Percentiles rank a stretch among this genome's conserved stretches.
phyloP scores from a whole-genome alignment of 805 yeast species.

The Candida ulmi region DNA sequence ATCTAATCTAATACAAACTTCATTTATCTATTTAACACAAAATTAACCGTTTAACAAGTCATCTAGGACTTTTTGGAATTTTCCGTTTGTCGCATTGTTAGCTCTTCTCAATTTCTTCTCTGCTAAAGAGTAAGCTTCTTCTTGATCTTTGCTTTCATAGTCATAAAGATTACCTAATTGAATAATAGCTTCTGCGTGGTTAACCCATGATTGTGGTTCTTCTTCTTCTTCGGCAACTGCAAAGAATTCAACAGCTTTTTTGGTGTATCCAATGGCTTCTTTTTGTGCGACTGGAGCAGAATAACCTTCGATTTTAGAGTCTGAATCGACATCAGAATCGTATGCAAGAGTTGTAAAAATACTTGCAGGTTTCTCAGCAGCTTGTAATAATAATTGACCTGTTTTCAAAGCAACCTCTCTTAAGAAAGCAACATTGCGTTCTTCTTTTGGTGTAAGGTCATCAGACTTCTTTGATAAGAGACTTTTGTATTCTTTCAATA shows the following conservation, averaged over 20 bases:
- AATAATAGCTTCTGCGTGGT: constrained; percentile 81
- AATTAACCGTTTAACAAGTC: constrained; percentile 31
- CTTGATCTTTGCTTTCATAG: constrained; percentile 62
- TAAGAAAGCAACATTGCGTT: constrained; percentile 23
- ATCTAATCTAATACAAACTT: too few species aligned
- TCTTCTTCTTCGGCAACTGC: constrained; percentile 58
- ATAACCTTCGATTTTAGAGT: constrained; percentile 18
- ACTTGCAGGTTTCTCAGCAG: constrained; percentile 56
- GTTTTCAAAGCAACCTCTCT: constrained; percentile 41
- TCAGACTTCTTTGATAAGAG: constrained; percentile 10
- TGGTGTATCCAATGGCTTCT: constrained; percentile 42
- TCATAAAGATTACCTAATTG: constrained; percentile 71
- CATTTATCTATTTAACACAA: too few species aligned
- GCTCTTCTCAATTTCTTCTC: constrained; percentile 64
- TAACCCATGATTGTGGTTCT: constrained; percentile 77
- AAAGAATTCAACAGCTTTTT: constrained; percentile 52
- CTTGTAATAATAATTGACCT: constrained; percentile 59
- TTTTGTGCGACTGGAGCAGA: constrained; percentile 38
- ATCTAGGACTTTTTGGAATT: constrained; percentile 58
- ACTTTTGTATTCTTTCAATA: constrained; percentile 9
- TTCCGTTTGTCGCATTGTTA: constrained; percentile 75
- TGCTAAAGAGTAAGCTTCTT: constrained; percentile 59
- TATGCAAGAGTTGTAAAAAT: constrained; percentile 53
- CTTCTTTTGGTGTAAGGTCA: constrained; percentile 11
- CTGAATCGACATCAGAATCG: constrained; percentile 42